Evolutionary conservation across 2,329 filamentous ascomycete genomes (phyloP), one percentile per base, ranked within the genome.

Genomic region (Aspergillus sp.): DNA sequence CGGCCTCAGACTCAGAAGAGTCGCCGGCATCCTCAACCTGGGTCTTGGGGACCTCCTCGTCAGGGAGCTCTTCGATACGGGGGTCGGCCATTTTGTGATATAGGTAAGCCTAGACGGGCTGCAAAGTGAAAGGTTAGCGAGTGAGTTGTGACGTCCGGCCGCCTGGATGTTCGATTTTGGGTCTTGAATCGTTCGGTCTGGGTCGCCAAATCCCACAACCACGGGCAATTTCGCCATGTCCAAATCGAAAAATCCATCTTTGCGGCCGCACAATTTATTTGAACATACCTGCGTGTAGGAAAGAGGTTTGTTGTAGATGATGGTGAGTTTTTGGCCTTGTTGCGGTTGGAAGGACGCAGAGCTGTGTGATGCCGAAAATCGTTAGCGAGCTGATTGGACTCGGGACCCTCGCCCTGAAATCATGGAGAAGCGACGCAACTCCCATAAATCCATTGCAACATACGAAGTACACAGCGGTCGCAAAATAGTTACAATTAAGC

Each of bases 11-110:
- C 65, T 81, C 80, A 59, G 79, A 81, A 68, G 74, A 76, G 68
- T 73, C 75, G 66, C 70, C 77, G 68, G 82, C 86, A 63, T 86
- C 88, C 78, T 95, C 92, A 70, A 85, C 88, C 71, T 90, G 90
- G 71, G 89, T 86, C 86, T 95, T 93, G 83, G 90, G 87, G 75
- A 87, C 85, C 82, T 91, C 89, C 73, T 93, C 77, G 60, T 98
- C 95, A 71, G 91, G 89, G 73, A 99, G 87, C 83, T 99, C 95
- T 85, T 99, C 93, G 80, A 98, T 89, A 81, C 93, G 90, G 79
- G 93, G 91, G 85, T 97, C 96, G 78, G 95, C 90, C 95, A 99
- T 99, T 79, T 90, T 72, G 66, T 66, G 62, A 58, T 58, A 61
- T 52, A 57, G 56, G 47, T 44, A 57, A 64, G 62, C 66, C 67